Conservation (phyloP, 768 basidiomycete species). For the Suillus clintonianus region DNA sequence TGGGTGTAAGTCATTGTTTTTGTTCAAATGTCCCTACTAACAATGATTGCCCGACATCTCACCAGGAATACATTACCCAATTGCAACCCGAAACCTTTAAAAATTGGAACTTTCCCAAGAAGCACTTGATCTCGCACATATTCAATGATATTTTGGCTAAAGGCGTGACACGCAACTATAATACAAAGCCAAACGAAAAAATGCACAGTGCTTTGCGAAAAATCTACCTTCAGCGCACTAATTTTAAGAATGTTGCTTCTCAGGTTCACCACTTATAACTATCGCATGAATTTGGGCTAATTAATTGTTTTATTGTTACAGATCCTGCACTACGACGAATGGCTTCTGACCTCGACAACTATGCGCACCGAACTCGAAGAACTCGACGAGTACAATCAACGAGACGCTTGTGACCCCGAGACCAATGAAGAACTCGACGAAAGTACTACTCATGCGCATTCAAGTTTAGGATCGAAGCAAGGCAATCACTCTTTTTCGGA, state of each 20-base stretch:
- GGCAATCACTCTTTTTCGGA: background rate
- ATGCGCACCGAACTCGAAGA: background rate
- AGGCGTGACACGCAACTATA: constrained; percentile 32
- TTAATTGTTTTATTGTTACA: too few relatives aligned
- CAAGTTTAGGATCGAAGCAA: background rate
- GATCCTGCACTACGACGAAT: constrained; percentile 7
- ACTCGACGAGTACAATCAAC: constrained; percentile 19
- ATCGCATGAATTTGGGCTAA: background rate
- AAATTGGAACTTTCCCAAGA: constrained; percentile 37
- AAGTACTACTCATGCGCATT: too few relatives aligned
- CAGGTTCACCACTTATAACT: constrained; percentile 32
- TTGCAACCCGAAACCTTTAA: background rate
- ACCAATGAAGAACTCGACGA: too few relatives aligned
- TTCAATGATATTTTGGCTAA: constrained; percentile 35
- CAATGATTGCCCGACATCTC: background rate
- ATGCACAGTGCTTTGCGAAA: constrained; percentile 23
- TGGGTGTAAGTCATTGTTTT: constrained; percentile 19
- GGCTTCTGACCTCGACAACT: constrained; percentile 3
- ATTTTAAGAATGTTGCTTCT: constrained; percentile 34
- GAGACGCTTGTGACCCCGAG: constrained; percentile 22
- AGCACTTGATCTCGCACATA: constrained; percentile 30
- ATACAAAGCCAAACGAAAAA: constrained; percentile 35
- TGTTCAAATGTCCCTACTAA: too few relatives aligned
- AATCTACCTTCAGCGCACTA: constrained; percentile 30
- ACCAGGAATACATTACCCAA: constrained; percentile 3